These are phyloP conservation scores for Alternaria sp. DNA, from an alignment of 2,329 filamentous ascomycete genomes.

Conservation along the genomic window DNA sequence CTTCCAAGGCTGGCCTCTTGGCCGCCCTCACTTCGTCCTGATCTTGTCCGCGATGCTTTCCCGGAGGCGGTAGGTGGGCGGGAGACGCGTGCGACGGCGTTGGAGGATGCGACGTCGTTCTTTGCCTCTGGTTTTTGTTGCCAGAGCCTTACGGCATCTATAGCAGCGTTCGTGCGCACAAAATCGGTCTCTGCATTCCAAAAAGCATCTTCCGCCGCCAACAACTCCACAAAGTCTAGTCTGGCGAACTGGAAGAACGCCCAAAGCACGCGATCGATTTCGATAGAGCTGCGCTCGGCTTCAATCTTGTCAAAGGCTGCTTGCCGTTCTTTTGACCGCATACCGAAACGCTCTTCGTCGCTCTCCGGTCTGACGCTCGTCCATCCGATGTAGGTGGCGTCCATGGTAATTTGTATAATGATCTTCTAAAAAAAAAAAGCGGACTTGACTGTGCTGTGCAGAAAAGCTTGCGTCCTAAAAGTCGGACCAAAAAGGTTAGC, in stretches of 20 bases:
- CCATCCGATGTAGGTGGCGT: not conserved
- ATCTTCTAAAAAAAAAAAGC: not conserved
- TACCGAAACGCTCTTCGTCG: not conserved
- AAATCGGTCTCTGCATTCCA: too few relatives aligned
- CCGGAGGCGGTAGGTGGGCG: not conserved
- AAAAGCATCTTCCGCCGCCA: not conserved
- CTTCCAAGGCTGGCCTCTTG: slow-evolving; percentile 12
- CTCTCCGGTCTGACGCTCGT: not conserved
- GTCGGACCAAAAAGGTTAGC: not conserved
- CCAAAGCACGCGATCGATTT: not conserved
- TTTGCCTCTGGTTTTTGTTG: not conserved
- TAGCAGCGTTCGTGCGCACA: not conserved
- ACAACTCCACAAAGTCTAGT: not conserved
- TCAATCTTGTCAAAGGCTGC: not conserved
- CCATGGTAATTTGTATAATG: not conserved
- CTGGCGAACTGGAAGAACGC: slow-evolving; percentile 11
- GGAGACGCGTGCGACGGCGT: not conserved
- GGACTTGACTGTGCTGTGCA: not conserved
- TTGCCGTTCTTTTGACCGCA: not conserved
- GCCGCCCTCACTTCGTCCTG: slow-evolving; percentile 4
- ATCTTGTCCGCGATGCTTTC: slow-evolving; percentile 8
- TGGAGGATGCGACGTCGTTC: not conserved
- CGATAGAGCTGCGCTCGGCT: not conserved
- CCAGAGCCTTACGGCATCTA: not conserved
- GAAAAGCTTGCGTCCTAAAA: not conserved